Evolutionary conservation across 179 eudicot genomes (phyloP), one percentile per base, ranked within the genome.

Genomic region (Amaranthus tricolor): DNA sequence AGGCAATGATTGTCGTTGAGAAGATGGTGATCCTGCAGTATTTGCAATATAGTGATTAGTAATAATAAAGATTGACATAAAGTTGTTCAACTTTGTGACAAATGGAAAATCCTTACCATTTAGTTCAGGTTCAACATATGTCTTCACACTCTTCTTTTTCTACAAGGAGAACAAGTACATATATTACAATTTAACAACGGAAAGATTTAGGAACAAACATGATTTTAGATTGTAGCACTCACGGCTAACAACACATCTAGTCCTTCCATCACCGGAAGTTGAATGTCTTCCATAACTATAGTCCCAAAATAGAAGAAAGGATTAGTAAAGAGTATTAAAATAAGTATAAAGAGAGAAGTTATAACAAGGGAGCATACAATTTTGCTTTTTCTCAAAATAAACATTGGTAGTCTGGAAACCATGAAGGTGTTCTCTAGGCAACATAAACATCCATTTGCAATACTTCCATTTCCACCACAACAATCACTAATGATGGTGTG

Each of bases 181-280:
- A 53, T 80, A 40, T 62, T 17, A 67, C 16, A 16, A 5, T 17
- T 16, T 31, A 31, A 5, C 11, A 10, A 58, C 9, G n/a, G 31
- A 53, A 60, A 67, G 8, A 17, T 50, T 21, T 19, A 48, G 49
- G 49, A 49, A 20, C 31, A 68, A 61, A 11, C 17, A 62, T 14
- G 62, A 70, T 40, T 9, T 10, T 48, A 5, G 60, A 20, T 50
- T 40, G 67, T 55, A 53, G 57, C n/a, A 85, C 94, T 84, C 85
- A 92, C 97, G 63, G 79, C 82, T n/a, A 87, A 45, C 51, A 90
- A 76, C 8, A 78, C 84, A 78, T 89, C 91, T 80, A 94, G 81
- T 64, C 94, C 97, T 80, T 87, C 96, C 94, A 94, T 89, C 40
- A 81, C 62, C 55, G 97, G 98, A 63, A 87, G 92, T 76, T 79